Evolutionary conservation across 2,329 filamentous ascomycete species (phyloP).

Genomic region (Sporothrix sp.): DNA sequence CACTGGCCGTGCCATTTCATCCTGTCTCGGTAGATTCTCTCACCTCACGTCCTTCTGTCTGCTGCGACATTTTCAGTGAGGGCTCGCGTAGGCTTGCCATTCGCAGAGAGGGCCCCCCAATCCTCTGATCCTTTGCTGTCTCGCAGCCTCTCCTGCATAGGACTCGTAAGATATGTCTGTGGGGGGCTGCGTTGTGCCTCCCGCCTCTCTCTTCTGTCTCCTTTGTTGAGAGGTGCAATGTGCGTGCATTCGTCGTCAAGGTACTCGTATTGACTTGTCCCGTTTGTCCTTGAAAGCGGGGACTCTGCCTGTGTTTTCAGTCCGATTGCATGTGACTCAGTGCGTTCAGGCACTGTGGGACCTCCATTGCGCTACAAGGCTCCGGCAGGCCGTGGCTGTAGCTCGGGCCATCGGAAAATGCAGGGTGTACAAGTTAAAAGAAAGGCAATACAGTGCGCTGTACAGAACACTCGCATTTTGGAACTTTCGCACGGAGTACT

Average conservation of each 20-base stretch:
- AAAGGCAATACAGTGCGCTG: neutral
- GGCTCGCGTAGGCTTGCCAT: neutral
- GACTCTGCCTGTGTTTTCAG: neutral
- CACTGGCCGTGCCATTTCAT: constrained; percentile 8
- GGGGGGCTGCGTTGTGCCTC: neutral
- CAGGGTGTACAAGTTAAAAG: too few relatives aligned
- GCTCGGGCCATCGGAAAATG: constrained; percentile 16
- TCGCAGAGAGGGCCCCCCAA: neutral
- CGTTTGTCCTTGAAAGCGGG: constrained; percentile 1
- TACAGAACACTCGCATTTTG: neutral
- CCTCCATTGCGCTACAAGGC: neutral
- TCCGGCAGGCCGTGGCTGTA: constrained; percentile 9
- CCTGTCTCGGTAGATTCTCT: neutral
- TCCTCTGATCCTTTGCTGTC: neutral
- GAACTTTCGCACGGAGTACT: neutral
- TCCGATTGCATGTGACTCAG: constrained; percentile 2
- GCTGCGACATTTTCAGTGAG: constrained; percentile 2
- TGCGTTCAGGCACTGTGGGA: constrained; percentile 3
- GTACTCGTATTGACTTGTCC: neutral
- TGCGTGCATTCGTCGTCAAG: too few relatives aligned
- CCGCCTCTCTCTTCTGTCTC: neutral
- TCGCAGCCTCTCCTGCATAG: neutral
- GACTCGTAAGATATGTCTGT: neutral
- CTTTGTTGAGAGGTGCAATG: neutral
- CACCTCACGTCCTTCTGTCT: too few relatives aligned